Conservation (phyloP, 495 filamentous ascomycete species). For the Paragyromitra xinjiangensis region DNA sequence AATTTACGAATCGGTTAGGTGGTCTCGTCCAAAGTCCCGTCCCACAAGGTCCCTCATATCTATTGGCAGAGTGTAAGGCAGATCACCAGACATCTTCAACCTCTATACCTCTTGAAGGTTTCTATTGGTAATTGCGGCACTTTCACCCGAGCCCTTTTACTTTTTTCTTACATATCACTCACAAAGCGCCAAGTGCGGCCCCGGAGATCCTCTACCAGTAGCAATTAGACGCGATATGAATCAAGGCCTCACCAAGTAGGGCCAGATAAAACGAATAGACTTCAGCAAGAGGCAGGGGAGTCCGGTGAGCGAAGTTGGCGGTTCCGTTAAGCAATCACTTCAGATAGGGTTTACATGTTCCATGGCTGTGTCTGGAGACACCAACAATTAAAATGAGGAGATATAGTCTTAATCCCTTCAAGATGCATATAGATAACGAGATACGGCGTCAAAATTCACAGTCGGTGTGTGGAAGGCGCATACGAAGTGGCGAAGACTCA, state of each 20-base stretch:
- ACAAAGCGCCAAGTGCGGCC: neutral
- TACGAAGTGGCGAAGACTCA: neutral
- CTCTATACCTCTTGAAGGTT: neutral
- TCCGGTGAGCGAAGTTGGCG: neutral
- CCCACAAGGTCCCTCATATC: neutral
- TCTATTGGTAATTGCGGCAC: neutral
- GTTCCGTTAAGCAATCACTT: neutral
- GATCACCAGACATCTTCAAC: neutral
- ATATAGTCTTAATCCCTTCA: neutral
- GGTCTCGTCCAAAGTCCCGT: neutral
- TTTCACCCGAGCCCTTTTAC: neutral
- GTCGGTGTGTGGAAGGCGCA: neutral
- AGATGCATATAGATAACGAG: neutral
- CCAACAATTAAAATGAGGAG: neutral
- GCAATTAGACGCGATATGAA: neutral
- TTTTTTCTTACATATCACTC: neutral
- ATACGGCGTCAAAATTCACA: neutral
- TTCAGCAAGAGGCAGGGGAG: neutral
- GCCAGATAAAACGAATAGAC: neutral
- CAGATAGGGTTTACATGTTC: neutral
- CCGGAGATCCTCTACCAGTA: neutral
- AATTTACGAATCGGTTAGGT: neutral
- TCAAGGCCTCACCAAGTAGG: neutral
- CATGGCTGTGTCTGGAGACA: neutral
- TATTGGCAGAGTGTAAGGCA: neutral